Evolutionary conservation across 176 grass and related monocot genomes (phyloP).

Genomic region (Sorghum bicolor): DNA sequence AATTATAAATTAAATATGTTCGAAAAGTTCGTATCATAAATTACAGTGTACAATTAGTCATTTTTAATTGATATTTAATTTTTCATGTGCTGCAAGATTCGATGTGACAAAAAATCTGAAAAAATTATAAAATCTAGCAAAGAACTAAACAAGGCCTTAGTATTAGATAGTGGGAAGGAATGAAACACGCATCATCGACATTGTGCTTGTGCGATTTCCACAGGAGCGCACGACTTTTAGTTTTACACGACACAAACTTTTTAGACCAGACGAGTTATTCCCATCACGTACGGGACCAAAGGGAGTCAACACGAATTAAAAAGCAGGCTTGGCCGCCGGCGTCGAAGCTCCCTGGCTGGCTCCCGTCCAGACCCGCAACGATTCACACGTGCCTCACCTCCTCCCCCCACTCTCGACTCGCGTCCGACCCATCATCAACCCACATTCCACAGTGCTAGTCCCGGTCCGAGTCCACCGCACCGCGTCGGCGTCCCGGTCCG

Average conservation of each 20-base stretch:
- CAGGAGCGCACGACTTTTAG: not conserved
- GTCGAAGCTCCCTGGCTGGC: not conserved
- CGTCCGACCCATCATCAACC: not conserved
- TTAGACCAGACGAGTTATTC: not conserved
- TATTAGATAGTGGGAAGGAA: too few species aligned
- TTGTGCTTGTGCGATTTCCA: not conserved
- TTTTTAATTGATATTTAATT: too few species aligned
- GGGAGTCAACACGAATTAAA: constrained; percentile 24
- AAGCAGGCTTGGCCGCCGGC: not conserved
- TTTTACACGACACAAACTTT: not conserved
- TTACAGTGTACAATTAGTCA: too few species aligned
- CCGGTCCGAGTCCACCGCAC: constrained; percentile 22
- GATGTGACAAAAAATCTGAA: too few species aligned
- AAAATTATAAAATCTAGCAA: too few species aligned
- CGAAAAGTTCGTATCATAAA: too few species aligned
- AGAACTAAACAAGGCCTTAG: too few species aligned
- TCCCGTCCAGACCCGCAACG: not conserved
- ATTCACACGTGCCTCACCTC: constrained; percentile 37
- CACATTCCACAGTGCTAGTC: not conserved
- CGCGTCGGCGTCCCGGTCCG: not conserved
- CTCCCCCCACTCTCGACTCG: not conserved
- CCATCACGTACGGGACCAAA: not conserved
- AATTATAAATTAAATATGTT: too few species aligned
- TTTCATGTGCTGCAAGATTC: too few species aligned
- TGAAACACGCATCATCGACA: not conserved